phyloP scores from a whole-genome alignment of 2,329 filamentous ascomycete species.

The Canariomyces notabilis region DNA sequence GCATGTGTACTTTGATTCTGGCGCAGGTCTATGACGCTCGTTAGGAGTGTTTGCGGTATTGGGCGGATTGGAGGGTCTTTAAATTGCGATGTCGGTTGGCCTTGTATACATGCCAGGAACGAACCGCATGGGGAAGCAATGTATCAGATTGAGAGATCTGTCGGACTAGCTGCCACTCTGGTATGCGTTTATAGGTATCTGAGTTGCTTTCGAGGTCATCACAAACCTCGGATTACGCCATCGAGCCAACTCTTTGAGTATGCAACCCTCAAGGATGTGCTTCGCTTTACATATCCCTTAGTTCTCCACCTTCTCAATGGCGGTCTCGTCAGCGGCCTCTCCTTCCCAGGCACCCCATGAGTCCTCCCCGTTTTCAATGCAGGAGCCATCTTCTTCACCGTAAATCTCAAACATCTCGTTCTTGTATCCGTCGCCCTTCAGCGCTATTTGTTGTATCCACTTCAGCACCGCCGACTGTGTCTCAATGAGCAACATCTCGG shows the following conservation, averaged over 20 bases:
- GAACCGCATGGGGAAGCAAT: neutral
- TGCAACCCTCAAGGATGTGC: too few relatives aligned
- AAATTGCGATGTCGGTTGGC: neutral
- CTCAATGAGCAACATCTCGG: conserved; percentile 59
- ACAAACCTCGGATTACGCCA: too few relatives aligned
- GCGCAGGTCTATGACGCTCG: neutral
- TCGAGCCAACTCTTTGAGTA: too few relatives aligned
- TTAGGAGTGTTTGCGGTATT: neutral
- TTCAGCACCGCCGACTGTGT: conserved; percentile 25
- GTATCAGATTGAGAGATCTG: conserved; percentile 4
- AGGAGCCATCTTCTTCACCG: conserved; percentile 6
- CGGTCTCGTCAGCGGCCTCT: neutral
- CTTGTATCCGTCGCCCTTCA: conserved; percentile 19
- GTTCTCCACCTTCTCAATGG: neutral
- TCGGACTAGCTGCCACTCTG: neutral
- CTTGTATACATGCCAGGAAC: neutral
- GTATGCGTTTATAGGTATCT: neutral
- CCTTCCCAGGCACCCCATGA: conserved; percentile 2
- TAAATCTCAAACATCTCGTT: conserved; percentile 23
- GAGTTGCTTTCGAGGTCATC: too few relatives aligned
- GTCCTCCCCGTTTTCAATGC: neutral
- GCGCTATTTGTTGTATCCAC: conserved; percentile 27
- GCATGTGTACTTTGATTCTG: neutral
- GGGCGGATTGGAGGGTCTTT: neutral
- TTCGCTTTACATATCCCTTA: neutral